Percentiles rank a stretch among this genome's conserved stretches.
These are phyloP conservation scores for Ulota crispa DNA, from an alignment of 225 moss, liverwort and hornwort genomes.

Conservation along the genomic window DNA sequence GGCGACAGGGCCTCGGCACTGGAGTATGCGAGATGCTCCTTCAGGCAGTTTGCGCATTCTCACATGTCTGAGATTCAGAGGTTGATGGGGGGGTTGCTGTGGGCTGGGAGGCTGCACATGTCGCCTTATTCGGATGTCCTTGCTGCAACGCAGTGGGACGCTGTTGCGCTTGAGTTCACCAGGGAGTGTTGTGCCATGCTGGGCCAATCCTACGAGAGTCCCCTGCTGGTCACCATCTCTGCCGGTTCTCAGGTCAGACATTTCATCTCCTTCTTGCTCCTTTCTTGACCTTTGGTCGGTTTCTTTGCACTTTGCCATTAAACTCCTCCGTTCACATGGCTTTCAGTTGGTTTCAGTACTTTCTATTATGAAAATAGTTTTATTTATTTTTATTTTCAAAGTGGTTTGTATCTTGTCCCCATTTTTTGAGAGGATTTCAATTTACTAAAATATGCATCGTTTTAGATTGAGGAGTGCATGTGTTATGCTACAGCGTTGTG, in stretches of 20 bases:
- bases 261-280: background rate
- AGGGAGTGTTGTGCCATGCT: conserved; percentile 79
- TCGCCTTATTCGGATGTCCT: conserved; percentile 83
- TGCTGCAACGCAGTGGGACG: conserved; percentile 76
- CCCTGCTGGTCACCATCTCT: conserved; percentile 71
- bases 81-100: conserved; percentile 85
- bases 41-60: conserved; percentile 58
- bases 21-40: conserved; percentile 75
- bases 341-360: background rate
- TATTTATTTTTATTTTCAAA: background rate
- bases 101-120: conserved; percentile 77
- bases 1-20: conserved; percentile 73
- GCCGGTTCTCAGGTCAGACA: conserved; percentile 70
- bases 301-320: too few species aligned
- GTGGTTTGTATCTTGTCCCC: background rate
- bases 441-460: too few species aligned
- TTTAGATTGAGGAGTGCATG: background rate
- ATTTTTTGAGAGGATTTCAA: background rate
- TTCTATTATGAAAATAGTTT: background rate
- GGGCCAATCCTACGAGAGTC: conserved; percentile 88
- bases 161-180: conserved; percentile 74
- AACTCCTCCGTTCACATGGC: background rate
- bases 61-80: conserved; percentile 89
- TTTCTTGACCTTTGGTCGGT: background rate
- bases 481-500: too few species aligned